Percentiles rank a stretch among this genome's conserved stretches.
Conservation (phyloP, 257 asterid species). For the Fraxinus excelsior region DNA sequence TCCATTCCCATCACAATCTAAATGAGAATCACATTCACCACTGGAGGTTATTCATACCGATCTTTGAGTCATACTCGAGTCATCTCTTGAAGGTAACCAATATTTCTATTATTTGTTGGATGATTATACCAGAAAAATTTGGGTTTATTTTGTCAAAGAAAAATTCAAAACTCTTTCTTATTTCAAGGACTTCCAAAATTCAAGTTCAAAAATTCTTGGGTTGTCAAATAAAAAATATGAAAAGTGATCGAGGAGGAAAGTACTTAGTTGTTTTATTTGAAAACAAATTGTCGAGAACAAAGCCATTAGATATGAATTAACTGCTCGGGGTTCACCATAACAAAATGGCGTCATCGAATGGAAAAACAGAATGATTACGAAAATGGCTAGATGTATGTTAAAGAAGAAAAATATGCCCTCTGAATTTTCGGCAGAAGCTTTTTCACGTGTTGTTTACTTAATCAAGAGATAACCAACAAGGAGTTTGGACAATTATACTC, state of each 20-base stretch:
- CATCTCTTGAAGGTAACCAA: background rate
- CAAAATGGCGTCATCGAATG: background rate
- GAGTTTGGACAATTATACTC: conserved; percentile 2
- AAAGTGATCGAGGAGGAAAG: conserved; percentile 2
- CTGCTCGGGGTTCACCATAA: background rate
- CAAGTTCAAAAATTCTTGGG: background rate
- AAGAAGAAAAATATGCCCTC: background rate
- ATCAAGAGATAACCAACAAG: conserved; percentile 18
- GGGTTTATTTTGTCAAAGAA: background rate
- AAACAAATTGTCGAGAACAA: background rate
- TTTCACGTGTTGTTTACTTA: conserved; percentile 11
- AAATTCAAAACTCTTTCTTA: background rate
- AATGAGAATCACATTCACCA: background rate
- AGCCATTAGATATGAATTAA: conserved; percentile 14
- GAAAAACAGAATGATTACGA: background rate
- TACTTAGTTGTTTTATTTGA: background rate
- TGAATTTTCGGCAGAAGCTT: conserved; percentile 3
- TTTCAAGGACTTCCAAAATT: background rate
- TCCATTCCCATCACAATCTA: background rate
- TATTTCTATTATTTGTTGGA: background rate
- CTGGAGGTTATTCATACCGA: conserved; percentile 10
- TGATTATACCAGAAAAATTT: conserved; percentile 2
- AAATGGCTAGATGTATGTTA: too few relatives aligned
- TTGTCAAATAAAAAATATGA: background rate
- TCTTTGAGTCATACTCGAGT: too few relatives aligned